Base-by-base conservation (phyloP, 2,329 filamentous ascomycete species). In the Berkeleyomyces rouxiae region DNA sequence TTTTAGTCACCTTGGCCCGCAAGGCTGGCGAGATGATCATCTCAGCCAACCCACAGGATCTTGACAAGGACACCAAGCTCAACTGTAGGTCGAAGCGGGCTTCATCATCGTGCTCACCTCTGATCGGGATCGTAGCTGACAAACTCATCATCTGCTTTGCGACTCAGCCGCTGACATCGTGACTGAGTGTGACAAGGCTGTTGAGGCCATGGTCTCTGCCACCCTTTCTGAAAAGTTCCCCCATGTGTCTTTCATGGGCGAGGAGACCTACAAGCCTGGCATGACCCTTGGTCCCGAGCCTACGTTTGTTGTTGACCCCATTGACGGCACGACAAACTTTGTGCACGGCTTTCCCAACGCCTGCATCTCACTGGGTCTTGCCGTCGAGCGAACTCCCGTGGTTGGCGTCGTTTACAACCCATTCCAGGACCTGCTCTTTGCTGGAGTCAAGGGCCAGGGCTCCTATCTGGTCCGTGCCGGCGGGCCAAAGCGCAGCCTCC, bases 321-420 rank as follows among this genome's bases (percentile, higher is more conserved):
- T 92, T 68, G 88, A 92, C 74, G 88, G 86, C 69, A 90, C 83
- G 5, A 89, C 85, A 59, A 91, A 91, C 77, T 90, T 92, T 70
- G 81, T 91, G 57, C 88, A 91, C 73, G 81, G 80, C 23, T 86
- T 88, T 73, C 86, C 86, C 3, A 79, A 83, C 68, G 86, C 88
- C 66, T 88, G 84, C 74, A 85, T 91, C 74, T 89, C 86, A 9
- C 82, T 92, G 42, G 88, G 87, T 55, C 78, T 92, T 63, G 79
- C 85, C 51, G 73, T 90, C 65, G 73, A 80, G 69, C 79, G 80
- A 66, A 69, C 71, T 9, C 86, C 88, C 31, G 76, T 77, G 61
- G 78, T 91, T 53, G 88, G 88, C 65, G 83, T 92, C 64, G 83
- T 92, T 66, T 91, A 89, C 75, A 91, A 91, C 74, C 88, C 88